Evolutionary conservation across 495 filamentous ascomycete species (phyloP).

Genomic region (Elaphomyces granulatus): DNA sequence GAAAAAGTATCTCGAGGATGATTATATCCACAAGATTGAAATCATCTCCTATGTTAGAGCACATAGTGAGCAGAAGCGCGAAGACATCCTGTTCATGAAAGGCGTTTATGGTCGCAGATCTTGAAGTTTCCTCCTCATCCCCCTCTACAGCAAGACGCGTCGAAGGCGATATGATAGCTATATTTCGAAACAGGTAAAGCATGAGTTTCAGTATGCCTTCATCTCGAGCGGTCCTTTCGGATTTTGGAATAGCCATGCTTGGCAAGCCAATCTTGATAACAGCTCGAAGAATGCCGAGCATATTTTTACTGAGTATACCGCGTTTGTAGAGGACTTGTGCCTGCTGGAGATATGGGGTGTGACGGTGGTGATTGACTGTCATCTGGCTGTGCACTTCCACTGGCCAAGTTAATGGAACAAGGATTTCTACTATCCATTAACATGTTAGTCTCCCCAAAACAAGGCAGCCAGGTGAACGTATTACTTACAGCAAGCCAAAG

Average conservation of each 20-base stretch:
- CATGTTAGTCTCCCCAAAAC: too few relatives aligned
- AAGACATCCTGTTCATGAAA: constrained; percentile 86
- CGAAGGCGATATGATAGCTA: constrained; percentile 68
- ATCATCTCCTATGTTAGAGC: constrained; percentile 83
- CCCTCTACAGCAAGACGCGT: constrained; percentile 42
- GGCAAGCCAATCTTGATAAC: constrained; percentile 71
- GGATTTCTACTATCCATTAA: constrained; percentile 56
- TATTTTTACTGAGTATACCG: constrained; percentile 59
- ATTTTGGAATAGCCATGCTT: constrained; percentile 63
- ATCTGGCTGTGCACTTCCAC: constrained; percentile 68
- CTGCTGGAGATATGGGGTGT: constrained; percentile 75
- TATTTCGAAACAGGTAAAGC: constrained; percentile 76
- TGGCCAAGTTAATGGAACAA: constrained; percentile 93
- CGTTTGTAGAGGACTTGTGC: constrained; percentile 83
- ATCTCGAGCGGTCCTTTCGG: constrained; percentile 65
- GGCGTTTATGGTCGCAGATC: constrained; percentile 74
- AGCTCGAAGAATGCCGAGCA: constrained; percentile 58
- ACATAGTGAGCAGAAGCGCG: constrained; percentile 65
- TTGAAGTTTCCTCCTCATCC: constrained; percentile 77
- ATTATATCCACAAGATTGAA: constrained; percentile 79
- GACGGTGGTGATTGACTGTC: constrained; percentile 85
- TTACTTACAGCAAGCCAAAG: constrained; percentile 61
- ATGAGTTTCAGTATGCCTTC: constrained; percentile 89
- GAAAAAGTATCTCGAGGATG: constrained; percentile 79
- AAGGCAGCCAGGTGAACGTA: neutral